Evolutionary conservation across 805 yeast species (phyloP), one percentile per base, ranked within the genome.

Genomic region (Saturnispora sekii): DNA sequence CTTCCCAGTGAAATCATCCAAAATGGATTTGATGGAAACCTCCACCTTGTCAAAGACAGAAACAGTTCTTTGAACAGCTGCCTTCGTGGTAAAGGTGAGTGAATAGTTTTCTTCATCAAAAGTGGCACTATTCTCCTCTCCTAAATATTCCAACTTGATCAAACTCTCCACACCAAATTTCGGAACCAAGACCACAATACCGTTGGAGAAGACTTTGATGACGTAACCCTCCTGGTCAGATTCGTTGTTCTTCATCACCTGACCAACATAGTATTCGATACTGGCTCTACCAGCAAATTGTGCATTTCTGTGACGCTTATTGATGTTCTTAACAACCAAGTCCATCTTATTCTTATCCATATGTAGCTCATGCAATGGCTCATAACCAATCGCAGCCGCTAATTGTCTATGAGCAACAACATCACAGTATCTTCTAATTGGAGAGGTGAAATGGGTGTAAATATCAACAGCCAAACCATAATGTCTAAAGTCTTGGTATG

Each of bases 261-360:
- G 97, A 8, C 99, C 99, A 41, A 93, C 98, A 58, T 86, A 93
- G 66, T 93, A 93, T 62, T 93, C 98, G 49, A 93, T 86, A 60
- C 95, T 84, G 16, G 98, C 97, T 60, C 99, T 76, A 33, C 98
- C 99, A 2, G 99, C 99, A 70, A 90, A 85, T 66, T 93, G 99
- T 0, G 98, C 98, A 61, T 93, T 93, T 65, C 98, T 79, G 63
- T 93, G 99, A 54, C 96, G 81, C 54, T 74, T 80, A 68, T 93
- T 93, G 59, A 93, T 89, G 60, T 93, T 93, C 53, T 79, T 78
- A 56, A 89, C 88, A 48, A 93, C 79, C 51, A 78, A 62, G 52
- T 90, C 97, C 89, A 93, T 85, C 68, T 86, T 87, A 57, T 69
- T 70, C 64, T 88, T 93, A 60, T 89, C 96, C 57, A 95, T 75